Conservation (phyloP, 148 eudicot genomes). For the Linanthus parryae region DNA sequence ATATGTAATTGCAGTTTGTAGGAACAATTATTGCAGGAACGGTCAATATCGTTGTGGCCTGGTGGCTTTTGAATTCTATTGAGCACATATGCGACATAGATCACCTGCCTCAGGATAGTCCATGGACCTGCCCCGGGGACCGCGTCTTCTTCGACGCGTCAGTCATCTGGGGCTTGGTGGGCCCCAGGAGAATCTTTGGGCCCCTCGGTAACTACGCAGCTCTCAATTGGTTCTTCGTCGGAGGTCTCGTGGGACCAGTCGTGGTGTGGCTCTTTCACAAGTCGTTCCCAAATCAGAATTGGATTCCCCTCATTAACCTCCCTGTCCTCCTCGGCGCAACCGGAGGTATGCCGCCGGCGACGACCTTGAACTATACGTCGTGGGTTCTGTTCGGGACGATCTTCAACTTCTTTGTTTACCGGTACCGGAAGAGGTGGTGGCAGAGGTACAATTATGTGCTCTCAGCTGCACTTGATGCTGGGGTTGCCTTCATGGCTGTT, state of each 20-base stretch:
- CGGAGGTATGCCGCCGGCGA: slow-evolving; percentile 49
- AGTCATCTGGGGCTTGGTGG: slow-evolving; percentile 59
- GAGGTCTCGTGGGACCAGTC: slow-evolving; percentile 42
- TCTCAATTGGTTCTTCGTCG: slow-evolving; percentile 59
- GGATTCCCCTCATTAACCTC: slow-evolving; percentile 53
- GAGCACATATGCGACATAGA: slow-evolving; percentile 35
- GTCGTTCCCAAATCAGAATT: slow-evolving; percentile 34
- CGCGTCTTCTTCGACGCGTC: slow-evolving; percentile 66
- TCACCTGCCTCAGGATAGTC: slow-evolving; percentile 31
- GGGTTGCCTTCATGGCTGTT: slow-evolving; percentile 53
- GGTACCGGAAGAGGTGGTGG: slow-evolving; percentile 58
- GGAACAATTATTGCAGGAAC: slow-evolving; percentile 60
- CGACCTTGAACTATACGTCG: slow-evolving; percentile 36
- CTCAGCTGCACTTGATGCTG: slow-evolving; percentile 58
- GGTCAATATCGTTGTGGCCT: slow-evolving; percentile 33
- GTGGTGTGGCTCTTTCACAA: slow-evolving; percentile 36
- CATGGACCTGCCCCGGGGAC: slow-evolving; percentile 59
- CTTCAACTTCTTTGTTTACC: slow-evolving; percentile 43
- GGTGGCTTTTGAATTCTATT: slow-evolving; percentile 47
- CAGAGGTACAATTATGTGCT: slow-evolving; percentile 56
- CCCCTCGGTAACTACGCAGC: slow-evolving; percentile 37
- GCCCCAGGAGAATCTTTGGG: slow-evolving; percentile 53
- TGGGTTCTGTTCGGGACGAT: slow-evolving; percentile 48
- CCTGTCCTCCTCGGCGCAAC: slow-evolving; percentile 59
- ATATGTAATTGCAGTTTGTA: slow-evolving; percentile 30